phyloP scores from a whole-genome alignment of 495 filamentous ascomycete genomes.

The Penicillium soppii region DNA sequence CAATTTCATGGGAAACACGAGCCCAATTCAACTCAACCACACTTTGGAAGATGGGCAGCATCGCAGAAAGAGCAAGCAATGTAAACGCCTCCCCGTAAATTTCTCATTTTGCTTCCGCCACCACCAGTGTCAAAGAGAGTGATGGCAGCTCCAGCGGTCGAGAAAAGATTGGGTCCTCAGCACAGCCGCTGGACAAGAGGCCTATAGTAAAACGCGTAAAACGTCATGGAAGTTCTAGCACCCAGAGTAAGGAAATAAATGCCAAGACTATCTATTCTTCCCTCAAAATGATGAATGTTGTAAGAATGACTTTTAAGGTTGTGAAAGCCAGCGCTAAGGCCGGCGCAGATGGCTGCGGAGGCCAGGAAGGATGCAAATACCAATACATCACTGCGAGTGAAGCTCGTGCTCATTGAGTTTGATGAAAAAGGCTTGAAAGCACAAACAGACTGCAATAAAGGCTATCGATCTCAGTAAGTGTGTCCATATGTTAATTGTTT shows the following conservation, averaged over 20 bases:
- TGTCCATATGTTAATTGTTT: constrained; percentile 20
- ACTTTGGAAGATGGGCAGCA: constrained; percentile 13
- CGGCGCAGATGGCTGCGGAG: constrained; percentile 10
- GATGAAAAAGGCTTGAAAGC: not conserved
- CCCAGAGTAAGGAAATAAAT: constrained; percentile 12
- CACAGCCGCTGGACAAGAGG: constrained; percentile 5
- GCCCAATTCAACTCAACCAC: constrained; percentile 8
- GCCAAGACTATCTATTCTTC: constrained; percentile 14
- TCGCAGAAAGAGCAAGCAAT: constrained; percentile 11
- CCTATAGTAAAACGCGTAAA: constrained; percentile 14
- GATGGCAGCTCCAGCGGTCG: constrained; percentile 2
- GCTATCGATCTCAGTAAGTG: constrained; percentile 9
- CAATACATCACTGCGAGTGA: constrained; percentile 4
- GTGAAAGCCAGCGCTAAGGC: constrained; percentile 10
- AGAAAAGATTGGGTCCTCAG: constrained; percentile 5
- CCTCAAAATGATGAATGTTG: constrained; percentile 11
- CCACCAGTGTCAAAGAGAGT: constrained; percentile 14
- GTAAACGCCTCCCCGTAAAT: constrained; percentile 13
- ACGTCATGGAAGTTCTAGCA: constrained; percentile 10
- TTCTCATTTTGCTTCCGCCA: constrained; percentile 13
- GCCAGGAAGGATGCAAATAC: constrained; percentile 8
- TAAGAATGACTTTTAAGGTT: constrained; percentile 15
- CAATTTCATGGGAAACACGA: constrained; percentile 11
- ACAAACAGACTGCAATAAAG: constrained; percentile 4
- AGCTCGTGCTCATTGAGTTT: not conserved